Evolutionary conservation across 2,329 filamentous ascomycete species (phyloP).

Genomic region (Aspergillus quadrilineatus): DNA sequence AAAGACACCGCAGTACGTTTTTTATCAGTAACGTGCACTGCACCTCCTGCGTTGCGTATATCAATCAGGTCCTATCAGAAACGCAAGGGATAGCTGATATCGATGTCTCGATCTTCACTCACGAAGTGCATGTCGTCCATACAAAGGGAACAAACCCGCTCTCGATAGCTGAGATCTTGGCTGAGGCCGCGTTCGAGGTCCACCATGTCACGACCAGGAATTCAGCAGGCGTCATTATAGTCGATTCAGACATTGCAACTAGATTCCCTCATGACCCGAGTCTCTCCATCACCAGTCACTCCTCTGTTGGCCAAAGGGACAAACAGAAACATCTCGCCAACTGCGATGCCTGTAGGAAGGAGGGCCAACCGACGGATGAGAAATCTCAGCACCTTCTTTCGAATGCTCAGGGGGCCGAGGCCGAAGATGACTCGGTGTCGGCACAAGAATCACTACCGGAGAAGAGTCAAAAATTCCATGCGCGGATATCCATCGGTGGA

Average conservation of each 20-base stretch:
- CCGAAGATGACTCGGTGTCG: slow-evolving; percentile 5
- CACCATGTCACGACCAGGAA: slow-evolving; percentile 45
- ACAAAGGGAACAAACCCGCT: slow-evolving; percentile 29
- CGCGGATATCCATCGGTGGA: slow-evolving; percentile 58
- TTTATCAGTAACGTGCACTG: slow-evolving; percentile 52
- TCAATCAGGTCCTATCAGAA: slow-evolving; percentile 44
- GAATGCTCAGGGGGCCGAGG: neutral
- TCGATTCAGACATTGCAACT: slow-evolving; percentile 37
- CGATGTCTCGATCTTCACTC: slow-evolving; percentile 45
- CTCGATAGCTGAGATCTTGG: slow-evolving; percentile 39
- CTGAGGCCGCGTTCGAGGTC: slow-evolving; percentile 49
- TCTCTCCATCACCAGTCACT: slow-evolving; percentile 22
- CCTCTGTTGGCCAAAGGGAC: slow-evolving; percentile 22
- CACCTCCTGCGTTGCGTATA: slow-evolving; percentile 48
- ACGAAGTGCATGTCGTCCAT: slow-evolving; percentile 46
- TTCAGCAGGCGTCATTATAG: slow-evolving; percentile 28
- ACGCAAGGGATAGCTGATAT: slow-evolving; percentile 36
- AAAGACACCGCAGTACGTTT: slow-evolving; percentile 32
- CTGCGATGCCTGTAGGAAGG: slow-evolving; percentile 51
- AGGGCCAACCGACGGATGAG: slow-evolving; percentile 29
- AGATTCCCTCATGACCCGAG: slow-evolving; percentile 31
- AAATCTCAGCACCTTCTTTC: slow-evolving; percentile 6
- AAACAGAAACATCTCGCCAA: slow-evolving; percentile 49
- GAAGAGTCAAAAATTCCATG: slow-evolving; percentile 22
- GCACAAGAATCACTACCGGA: neutral